Evolutionary conservation across 331 rosid genomes (phyloP), one percentile per base, ranked within the genome.

Genomic region (Spiraea crenata): DNA sequence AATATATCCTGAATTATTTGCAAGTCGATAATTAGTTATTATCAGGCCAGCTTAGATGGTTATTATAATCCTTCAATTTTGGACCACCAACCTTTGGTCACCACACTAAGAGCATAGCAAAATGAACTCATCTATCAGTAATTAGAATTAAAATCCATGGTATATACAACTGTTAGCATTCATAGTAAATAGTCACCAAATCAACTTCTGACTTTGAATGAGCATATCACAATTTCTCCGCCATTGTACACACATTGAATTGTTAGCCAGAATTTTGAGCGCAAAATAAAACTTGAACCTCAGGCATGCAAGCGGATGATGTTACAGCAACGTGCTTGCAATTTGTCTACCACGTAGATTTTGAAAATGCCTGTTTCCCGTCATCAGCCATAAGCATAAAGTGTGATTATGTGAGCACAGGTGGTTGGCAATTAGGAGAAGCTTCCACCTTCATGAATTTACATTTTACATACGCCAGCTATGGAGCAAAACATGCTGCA

Each of bases 401-500:
- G 38, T 48, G 44, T 10, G 65, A 57, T 9, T 44, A 38, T 16
- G 57, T 44, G 34, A 2, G 37, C 65, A 42, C 3, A 63, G 64
- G 17, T n/a, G 66, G 66, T 40, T 44, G 64, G 65, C 65, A 20
- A 31, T 6, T 6, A 7, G 46, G 74, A 57, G 56, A 44, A 70
- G 17, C 66, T 44, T 57, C 66, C 37, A 16, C 42, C 45, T 34
- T 70, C 37, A 5, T 45, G 17, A 31, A 45, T 57, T 74, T 77
- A 74, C 9, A 52, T 20, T 69, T 74, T 76, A 76, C 70, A 74
- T 9, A 46, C 38, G 63, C 83, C 79, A 77, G 69, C 40, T 87
- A 63, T 71, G 87, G 54, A 95, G 89, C 13, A 88, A 65, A 52
- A 69, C 71, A 78, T 88, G 97, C 81, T 84, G 99, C 87, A 95